These are phyloP conservation scores for Ophiostoma himal-ulmi DNA, from an alignment of 2,329 filamentous ascomycete genomes.

Conservation along the genomic window DNA sequence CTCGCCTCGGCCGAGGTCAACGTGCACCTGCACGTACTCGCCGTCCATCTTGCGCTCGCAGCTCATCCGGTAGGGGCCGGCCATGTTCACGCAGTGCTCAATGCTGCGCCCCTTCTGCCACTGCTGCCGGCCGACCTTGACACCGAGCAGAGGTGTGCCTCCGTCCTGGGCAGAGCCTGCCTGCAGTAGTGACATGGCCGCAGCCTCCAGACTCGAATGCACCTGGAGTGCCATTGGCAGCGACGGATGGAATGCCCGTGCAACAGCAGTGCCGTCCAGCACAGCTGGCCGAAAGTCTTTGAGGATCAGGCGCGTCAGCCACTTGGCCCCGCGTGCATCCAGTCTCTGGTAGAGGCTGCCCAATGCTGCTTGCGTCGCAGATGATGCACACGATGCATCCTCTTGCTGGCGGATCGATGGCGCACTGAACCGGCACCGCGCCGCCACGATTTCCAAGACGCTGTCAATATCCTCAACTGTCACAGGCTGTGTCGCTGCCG, in stretches of 20 bases:
- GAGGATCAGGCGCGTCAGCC: conserved; percentile 74
- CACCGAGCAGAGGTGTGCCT: conserved; percentile 46
- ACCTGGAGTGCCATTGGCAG: conserved; percentile 66
- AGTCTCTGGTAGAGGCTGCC: conserved; percentile 54
- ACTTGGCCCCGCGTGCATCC: conserved; percentile 69
- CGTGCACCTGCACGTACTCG: conserved; percentile 84
- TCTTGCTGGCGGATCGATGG: conserved; percentile 46
- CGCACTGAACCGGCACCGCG: conserved; percentile 64
- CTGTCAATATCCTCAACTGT: conserved; percentile 68
- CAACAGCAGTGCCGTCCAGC: conserved; percentile 51
- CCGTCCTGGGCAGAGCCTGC: background rate
- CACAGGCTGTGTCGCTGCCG: conserved; percentile 37
- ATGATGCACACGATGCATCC: background rate
- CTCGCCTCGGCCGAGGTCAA: conserved; percentile 55
- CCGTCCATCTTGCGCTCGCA: conserved; percentile 80
- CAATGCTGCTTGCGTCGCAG: conserved; percentile 38
- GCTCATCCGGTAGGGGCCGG: conserved; percentile 53
- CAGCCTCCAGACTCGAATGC: conserved; percentile 60
- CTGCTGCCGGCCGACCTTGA: conserved; percentile 58
- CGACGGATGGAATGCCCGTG: conserved; percentile 59
- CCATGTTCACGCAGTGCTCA: conserved; percentile 66
- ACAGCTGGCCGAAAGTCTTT: conserved; percentile 67
- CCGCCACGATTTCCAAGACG: conserved; percentile 60
- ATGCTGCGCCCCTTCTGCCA: conserved; percentile 65
- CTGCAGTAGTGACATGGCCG: conserved; percentile 30